These are phyloP conservation scores for Closterium sp. DNA, from an alignment of 139 green algal species.

Conservation along the genomic window DNA sequence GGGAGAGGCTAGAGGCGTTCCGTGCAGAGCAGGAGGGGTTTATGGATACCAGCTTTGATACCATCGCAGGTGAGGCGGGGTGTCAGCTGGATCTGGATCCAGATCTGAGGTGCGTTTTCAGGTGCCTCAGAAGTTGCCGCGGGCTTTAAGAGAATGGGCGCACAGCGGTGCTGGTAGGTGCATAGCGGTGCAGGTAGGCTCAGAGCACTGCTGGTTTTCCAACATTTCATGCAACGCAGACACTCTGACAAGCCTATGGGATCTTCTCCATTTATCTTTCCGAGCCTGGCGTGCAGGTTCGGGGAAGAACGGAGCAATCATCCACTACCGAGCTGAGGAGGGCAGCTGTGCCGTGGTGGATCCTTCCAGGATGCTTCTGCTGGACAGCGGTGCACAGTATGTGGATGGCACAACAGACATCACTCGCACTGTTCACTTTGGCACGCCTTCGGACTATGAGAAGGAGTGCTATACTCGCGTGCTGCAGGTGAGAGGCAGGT, in stretches of 20 bases:
- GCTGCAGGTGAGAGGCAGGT: too few species aligned
- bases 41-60: slow-evolving; percentile 66
- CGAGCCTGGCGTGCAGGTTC: background rate
- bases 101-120: too few species aligned
- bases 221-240: background rate
- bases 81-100: too few species aligned
- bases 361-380: slow-evolving; percentile 73
- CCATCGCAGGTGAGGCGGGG: slow-evolving; percentile 37
- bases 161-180: too few species aligned
- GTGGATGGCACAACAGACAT: slow-evolving; percentile 84
- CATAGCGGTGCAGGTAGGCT: too few species aligned
- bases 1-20: slow-evolving; percentile 44
- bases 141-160: too few species aligned
- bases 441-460: slow-evolving; percentile 46
- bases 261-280: background rate
- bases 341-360: slow-evolving; percentile 35
- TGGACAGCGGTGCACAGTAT: slow-evolving; percentile 78
- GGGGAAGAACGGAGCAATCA: slow-evolving; percentile 48
- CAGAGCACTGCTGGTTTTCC: background rate
- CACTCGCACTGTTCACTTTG: too few species aligned
- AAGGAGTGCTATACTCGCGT: slow-evolving; percentile 30
- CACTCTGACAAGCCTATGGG: background rate
- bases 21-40: slow-evolving; percentile 74
- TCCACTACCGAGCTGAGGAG: slow-evolving; percentile 43
- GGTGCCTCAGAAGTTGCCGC: too few species aligned